Percentiles rank a stretch among this genome's conserved stretches.
These are phyloP conservation scores for Blastocystis sp. DNA, from an alignment of 352 stramenopile genomes.

Conservation along the genomic window DNA sequence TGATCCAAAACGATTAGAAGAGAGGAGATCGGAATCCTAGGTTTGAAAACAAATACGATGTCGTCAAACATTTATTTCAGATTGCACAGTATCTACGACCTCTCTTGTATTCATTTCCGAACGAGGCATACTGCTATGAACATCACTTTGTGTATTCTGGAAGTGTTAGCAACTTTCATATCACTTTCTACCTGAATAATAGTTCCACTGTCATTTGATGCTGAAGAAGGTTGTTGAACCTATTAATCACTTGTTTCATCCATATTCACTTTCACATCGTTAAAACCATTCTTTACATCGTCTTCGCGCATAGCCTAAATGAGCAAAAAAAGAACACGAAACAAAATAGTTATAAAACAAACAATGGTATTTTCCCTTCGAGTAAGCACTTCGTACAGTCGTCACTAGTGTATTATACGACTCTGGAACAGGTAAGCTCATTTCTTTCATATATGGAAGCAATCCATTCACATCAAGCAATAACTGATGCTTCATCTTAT, in stretches of 20 bases:
- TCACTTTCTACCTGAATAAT: not conserved
- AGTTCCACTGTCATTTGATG: not conserved
- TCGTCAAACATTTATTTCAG: not conserved
- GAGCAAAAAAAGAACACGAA: not conserved
- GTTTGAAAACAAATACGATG: not conserved
- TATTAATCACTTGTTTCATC: not conserved
- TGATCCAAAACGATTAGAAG: not conserved
- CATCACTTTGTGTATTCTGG: not conserved
- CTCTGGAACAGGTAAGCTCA: not conserved
- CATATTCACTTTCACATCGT: too few relatives aligned
- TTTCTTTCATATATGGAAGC: not conserved
- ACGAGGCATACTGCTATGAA: not conserved
- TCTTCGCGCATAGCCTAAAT: not conserved
- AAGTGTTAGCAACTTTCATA: not conserved
- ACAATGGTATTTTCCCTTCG: slow-evolving; percentile 8
- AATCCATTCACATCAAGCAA: slow-evolving; percentile 30
- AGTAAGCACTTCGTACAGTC: slow-evolving; percentile 10
- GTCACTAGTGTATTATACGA: slow-evolving; percentile 20
- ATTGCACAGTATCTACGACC: not conserved
- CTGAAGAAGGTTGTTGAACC: not conserved
- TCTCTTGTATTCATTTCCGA: not conserved
- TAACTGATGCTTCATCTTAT: slow-evolving; percentile 59
- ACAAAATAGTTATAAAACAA: not conserved
- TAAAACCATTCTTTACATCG: not conserved
- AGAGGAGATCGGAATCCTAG: not conserved